Conservation (phyloP, 1,284 basidiomycete species). For the Sanguinoderma infundibulare region DNA sequence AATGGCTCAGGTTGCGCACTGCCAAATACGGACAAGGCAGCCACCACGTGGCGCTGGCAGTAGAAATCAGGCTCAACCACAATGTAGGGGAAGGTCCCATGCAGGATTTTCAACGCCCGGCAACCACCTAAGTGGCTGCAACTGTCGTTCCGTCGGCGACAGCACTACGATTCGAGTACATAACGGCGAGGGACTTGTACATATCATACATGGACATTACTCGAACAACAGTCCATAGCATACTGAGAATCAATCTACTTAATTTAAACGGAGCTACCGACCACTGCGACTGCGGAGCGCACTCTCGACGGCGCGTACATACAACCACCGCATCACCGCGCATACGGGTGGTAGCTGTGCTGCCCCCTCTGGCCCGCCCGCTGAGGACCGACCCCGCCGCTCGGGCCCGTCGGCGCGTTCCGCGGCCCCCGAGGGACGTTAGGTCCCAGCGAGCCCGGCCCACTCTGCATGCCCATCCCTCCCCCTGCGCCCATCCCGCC, state of each 20-base stretch:
- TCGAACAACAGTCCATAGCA: constrained; percentile 20
- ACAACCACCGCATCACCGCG: constrained; percentile 47
- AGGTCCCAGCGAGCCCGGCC: constrained; percentile 44
- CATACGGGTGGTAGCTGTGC: constrained; percentile 82
- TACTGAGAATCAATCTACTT: constrained; percentile 8
- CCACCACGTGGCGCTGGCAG: no score
- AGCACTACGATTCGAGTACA: no score
- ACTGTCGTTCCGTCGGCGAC: no score
- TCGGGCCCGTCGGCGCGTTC: constrained; percentile 56
- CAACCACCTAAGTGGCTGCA: no score
- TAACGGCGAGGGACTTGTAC: background rate
- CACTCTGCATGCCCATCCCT: constrained; percentile 33
- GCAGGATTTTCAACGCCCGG: no score
- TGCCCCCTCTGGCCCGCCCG: constrained; percentile 70
- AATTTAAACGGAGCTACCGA: background rate
- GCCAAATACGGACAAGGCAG: no score
- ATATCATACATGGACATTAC: constrained; percentile 16
- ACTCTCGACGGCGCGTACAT: background rate
- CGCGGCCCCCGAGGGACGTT: constrained; percentile 74
- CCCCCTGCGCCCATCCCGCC: constrained; percentile 47
- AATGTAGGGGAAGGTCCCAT: no score
- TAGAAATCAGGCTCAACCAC: no score
- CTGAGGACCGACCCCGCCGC: constrained; percentile 72
- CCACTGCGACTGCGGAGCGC: no score
- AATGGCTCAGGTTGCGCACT: no score